Evolutionary conservation across 2,329 filamentous ascomycete species (phyloP).

Genomic region (Paraconiothyrium brasiliense): DNA sequence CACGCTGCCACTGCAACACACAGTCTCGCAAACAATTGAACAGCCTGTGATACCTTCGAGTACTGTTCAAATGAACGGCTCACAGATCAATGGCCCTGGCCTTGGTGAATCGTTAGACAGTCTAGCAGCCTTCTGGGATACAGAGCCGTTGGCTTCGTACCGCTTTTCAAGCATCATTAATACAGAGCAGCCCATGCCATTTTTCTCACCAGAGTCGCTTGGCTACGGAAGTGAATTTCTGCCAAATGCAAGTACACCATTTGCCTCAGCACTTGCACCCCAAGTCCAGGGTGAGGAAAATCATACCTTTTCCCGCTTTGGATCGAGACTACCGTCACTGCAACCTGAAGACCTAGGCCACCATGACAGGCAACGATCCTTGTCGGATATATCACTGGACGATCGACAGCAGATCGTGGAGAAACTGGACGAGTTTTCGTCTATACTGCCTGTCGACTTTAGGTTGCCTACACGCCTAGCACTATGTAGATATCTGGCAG

Average conservation of each 20-base stretch:
- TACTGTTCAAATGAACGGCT: conserved; percentile 24
- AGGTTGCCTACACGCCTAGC: conserved; percentile 75
- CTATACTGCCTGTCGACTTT: conserved; percentile 69
- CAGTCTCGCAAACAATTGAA: conserved; percentile 27
- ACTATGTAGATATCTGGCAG: conserved; percentile 73
- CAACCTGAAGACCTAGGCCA: conserved; percentile 48
- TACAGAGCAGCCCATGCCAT: conserved; percentile 53
- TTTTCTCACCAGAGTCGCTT: conserved; percentile 53
- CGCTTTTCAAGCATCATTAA: conserved; percentile 52
- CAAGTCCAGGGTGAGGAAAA: conserved; percentile 35
- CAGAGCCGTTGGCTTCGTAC: conserved; percentile 49
- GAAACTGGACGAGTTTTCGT: conserved; percentile 69
- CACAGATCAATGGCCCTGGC: conserved; percentile 28
- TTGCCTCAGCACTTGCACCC: conserved; percentile 23
- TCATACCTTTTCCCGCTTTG: conserved; percentile 49
- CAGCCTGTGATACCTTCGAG: conserved; percentile 16
- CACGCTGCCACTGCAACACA: conserved; percentile 25
- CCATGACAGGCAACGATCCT: conserved; percentile 23
- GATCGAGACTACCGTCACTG: conserved; percentile 51
- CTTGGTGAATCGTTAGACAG: conserved; percentile 49
- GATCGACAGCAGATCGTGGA: conserved; percentile 60
- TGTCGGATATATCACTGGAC: conserved; percentile 48
- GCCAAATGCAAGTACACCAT: conserved; percentile 22
- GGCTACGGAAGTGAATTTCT: conserved; percentile 40
- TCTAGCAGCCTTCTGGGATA: conserved; percentile 51